phyloP scores from a whole-genome alignment of 2,329 filamentous ascomycete species.

The Clonostachys chloroleuca region DNA sequence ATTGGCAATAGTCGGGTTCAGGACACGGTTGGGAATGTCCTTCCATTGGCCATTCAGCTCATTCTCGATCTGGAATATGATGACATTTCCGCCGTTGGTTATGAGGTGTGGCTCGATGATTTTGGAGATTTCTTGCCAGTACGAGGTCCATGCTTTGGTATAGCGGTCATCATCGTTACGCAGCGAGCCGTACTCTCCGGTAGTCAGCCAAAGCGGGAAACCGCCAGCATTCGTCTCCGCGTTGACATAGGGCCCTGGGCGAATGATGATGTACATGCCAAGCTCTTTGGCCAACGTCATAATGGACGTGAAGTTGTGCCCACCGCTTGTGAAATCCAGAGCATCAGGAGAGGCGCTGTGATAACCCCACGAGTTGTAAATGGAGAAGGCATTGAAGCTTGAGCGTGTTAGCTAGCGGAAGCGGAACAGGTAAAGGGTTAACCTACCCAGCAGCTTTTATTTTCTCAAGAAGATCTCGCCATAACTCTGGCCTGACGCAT shows the following conservation, averaged over 20 bases:
- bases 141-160: constrained; percentile 48
- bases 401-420: neutral
- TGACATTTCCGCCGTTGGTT: constrained; percentile 52
- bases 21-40: constrained; percentile 30
- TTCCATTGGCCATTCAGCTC: constrained; percentile 42
- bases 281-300: constrained; percentile 40
- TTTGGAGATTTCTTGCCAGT: constrained; percentile 42
- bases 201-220: constrained; percentile 58
- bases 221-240: constrained; percentile 60
- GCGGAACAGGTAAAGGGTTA: neutral
- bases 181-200: constrained; percentile 49
- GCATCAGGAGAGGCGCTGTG: constrained; percentile 25
- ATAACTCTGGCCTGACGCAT: constrained; percentile 17
- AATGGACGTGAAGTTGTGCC: constrained; percentile 42
- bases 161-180: constrained; percentile 48
- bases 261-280: constrained; percentile 35
- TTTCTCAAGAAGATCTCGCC: constrained; percentile 35
- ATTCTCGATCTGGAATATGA: constrained; percentile 53
- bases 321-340: constrained; percentile 13
- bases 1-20: constrained; percentile 40
- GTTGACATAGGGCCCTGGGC: constrained; percentile 60
- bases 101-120: constrained; percentile 47
- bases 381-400: constrained; percentile 36
- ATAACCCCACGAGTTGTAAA: constrained; percentile 35
- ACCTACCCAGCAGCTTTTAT: constrained; percentile 31